These are phyloP conservation scores for Elaeis guineensis DNA, from an alignment of 176 grass and related monocot genomes.

Conservation along the genomic window DNA sequence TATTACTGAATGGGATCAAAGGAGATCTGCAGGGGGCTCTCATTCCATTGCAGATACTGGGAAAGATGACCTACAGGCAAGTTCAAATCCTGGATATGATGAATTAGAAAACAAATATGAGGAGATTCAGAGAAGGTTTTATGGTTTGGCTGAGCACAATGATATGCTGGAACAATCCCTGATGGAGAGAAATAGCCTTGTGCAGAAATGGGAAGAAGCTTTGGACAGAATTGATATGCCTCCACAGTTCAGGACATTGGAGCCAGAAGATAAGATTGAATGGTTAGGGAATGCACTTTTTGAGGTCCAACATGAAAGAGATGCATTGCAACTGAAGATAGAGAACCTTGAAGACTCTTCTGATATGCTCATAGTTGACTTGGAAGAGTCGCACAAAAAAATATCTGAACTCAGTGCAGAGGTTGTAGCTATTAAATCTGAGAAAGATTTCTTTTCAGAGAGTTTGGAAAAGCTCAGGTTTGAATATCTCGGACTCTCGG, in stretches of 20 bases:
- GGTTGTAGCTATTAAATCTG: conserved; percentile 58
- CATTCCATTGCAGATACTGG: conserved; percentile 36
- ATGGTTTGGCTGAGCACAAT: conserved; percentile 87
- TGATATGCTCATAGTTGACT: conserved; percentile 76
- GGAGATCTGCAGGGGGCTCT: conserved; percentile 32
- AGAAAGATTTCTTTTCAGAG: conserved; percentile 81
- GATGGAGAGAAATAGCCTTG: conserved; percentile 75
- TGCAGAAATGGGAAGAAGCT: conserved; percentile 86
- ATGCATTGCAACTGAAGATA: conserved; percentile 73
- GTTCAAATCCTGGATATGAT: conserved; percentile 39
- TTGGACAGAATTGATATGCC: conserved; percentile 59
- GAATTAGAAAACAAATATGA: conserved; percentile 73
- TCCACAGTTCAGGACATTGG: conserved; percentile 47
- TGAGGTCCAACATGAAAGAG: conserved; percentile 68
- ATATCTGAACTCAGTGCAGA: conserved; percentile 89
- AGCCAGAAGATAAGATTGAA: conserved; percentile 64
- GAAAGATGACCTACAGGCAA: conserved; percentile 44
- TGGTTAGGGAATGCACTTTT: conserved; percentile 56
- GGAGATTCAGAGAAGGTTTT: conserved; percentile 71
- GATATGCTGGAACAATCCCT: conserved; percentile 97
- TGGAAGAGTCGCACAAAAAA: conserved; percentile 82
- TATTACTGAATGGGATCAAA: conserved; percentile 40
- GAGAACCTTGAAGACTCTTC: conserved; percentile 92
- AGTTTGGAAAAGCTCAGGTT: conserved; percentile 75
- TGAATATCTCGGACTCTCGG: conserved; percentile 64